These are phyloP conservation scores for Lagenidium sp. DNA, from an alignment of 352 stramenopile genomes.

Conservation along the genomic window DNA sequence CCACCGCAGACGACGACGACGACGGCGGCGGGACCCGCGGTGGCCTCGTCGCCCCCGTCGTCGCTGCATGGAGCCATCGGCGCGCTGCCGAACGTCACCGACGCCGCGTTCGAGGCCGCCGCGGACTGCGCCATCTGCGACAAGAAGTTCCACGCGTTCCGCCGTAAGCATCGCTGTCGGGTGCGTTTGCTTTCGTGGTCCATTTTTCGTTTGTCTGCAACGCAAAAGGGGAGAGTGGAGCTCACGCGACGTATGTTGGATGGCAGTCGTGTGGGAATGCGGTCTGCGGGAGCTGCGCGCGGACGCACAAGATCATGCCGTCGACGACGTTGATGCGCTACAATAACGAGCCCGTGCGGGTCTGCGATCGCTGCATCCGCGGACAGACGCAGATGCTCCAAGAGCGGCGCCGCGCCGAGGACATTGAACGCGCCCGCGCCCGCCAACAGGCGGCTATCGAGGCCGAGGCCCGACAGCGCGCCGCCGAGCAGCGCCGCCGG, in stretches of 20 bases:
- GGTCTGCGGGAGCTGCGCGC: constrained; percentile 65
- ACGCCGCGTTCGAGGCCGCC: constrained; percentile 38
- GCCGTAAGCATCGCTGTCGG: constrained; percentile 73
- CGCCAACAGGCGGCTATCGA: constrained; percentile 63
- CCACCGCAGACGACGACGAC: too few species aligned
- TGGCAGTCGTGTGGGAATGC: constrained; percentile 65
- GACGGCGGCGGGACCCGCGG: constrained; percentile 5
- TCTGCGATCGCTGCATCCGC: constrained; percentile 73
- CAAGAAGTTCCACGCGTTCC: constrained; percentile 84
- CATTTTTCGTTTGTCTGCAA: too few species aligned
- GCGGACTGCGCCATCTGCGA: constrained; percentile 69
- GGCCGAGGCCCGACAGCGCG: constrained; percentile 23
- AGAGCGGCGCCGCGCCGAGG: constrained; percentile 52
- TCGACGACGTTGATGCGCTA: constrained; percentile 51
- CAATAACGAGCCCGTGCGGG: constrained; percentile 71
- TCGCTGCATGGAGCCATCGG: not conserved
- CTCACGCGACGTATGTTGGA: too few species aligned
- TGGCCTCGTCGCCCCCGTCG: not conserved
- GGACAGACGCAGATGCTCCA: constrained; percentile 69
- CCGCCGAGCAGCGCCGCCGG: not conserved
- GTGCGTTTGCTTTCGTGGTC: constrained; percentile 21
- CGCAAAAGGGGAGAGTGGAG: too few species aligned
- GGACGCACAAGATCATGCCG: constrained; percentile 71
- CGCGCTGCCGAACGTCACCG: constrained; percentile 11
- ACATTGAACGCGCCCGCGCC: constrained; percentile 61